These are phyloP conservation scores for Hura crepitans DNA, from an alignment of 441 rosid species.

Conservation along the genomic window DNA sequence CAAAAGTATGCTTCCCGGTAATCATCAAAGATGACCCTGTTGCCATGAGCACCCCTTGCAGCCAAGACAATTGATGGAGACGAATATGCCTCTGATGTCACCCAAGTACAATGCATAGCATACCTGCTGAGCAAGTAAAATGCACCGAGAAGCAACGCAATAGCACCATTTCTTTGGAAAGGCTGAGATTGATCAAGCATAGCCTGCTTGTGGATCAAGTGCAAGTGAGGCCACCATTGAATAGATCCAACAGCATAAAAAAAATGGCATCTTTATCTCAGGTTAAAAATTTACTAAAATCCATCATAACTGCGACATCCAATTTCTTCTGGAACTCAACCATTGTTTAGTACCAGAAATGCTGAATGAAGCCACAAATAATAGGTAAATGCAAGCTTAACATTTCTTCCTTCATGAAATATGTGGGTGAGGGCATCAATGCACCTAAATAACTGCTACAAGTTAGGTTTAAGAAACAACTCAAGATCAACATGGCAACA, in stretches of 20 bases:
- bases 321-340: not conserved
- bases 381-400: not conserved
- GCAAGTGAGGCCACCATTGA: conserved; percentile 8
- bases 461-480: not conserved
- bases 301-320: not conserved
- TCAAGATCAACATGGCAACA: too few relatives aligned
- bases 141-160: conserved; percentile 77
- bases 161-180: conserved; percentile 80
- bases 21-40: conserved; percentile 93
- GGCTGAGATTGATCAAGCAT: conserved; percentile 94
- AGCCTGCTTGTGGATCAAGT: conserved; percentile 45
- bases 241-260: not conserved
- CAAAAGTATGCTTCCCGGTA: conserved; percentile 98
- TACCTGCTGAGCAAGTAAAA: conserved; percentile 88
- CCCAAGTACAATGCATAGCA: conserved; percentile 96
- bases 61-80: conserved; percentile 98
- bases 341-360: not conserved
- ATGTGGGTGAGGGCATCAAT: too few relatives aligned
- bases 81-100: conserved; percentile 97
- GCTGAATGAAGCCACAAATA: not conserved
- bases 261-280: not conserved
- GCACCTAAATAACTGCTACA: too few relatives aligned
- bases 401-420: too few relatives aligned
- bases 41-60: conserved; percentile 98
- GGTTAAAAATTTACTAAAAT: not conserved